Evolutionary conservation across 179 eudicot genomes (phyloP).

Genomic region (Carnegiea gigantea): DNA sequence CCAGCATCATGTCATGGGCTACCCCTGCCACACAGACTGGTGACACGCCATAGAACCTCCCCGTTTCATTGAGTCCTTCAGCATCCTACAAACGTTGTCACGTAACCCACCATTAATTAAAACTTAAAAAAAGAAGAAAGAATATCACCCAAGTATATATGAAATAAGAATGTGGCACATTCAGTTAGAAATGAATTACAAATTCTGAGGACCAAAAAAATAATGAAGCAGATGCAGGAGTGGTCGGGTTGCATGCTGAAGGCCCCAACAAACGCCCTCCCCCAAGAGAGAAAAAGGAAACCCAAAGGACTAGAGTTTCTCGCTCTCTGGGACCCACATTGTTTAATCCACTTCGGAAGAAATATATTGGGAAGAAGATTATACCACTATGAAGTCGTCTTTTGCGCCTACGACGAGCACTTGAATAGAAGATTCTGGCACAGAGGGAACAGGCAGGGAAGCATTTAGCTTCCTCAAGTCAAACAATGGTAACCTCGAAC

Average conservation of each 20-base stretch:
- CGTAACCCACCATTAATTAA: neutral
- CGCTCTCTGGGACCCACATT: no score
- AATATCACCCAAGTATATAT: neutral
- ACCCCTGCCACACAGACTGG: slow-evolving; percentile 69
- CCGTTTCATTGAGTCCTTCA: slow-evolving; percentile 78
- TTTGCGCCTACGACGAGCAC: slow-evolving; percentile 75
- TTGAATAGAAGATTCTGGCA: slow-evolving; percentile 49
- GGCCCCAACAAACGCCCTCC: no score
- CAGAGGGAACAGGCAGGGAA: slow-evolving; percentile 79
- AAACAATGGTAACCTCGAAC: slow-evolving; percentile 91
- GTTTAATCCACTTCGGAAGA: neutral
- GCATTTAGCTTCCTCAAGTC: slow-evolving; percentile 90
- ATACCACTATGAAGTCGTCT: slow-evolving; percentile 89
- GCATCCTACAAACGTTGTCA: slow-evolving; percentile 49
- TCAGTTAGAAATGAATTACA: no score
- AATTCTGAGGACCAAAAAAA: no score
- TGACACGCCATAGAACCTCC: slow-evolving; percentile 68
- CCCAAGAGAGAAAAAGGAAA: no score
- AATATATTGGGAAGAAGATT: neutral
- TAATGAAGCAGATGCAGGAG: neutral
- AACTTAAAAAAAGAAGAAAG: neutral
- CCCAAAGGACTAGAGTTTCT: neutral
- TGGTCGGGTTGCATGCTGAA: neutral
- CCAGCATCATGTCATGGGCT: slow-evolving; percentile 95
- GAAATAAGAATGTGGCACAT: no score